Evolutionary conservation across 305 asterid species (phyloP).

Genomic region (Solanum hybrid): DNA sequence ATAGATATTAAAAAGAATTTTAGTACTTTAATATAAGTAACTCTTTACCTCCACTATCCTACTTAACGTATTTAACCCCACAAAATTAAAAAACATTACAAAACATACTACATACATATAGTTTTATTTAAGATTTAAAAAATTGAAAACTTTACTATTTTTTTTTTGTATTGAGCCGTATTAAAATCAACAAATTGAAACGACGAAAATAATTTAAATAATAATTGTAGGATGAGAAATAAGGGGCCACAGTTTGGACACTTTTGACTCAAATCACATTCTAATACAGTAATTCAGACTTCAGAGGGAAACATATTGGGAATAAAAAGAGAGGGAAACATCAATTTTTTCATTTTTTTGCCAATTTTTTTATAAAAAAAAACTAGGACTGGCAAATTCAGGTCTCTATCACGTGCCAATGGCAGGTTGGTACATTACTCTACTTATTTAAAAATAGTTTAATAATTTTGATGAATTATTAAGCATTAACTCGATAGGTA

Average conservation of each 20-base stretch:
- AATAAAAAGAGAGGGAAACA: neutral
- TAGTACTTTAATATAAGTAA: too few relatives aligned
- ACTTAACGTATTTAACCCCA: too few relatives aligned
- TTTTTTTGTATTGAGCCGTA: too few relatives aligned
- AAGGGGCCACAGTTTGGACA: neutral
- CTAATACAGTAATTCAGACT: neutral
- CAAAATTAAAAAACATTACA: too few relatives aligned
- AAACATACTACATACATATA: too few relatives aligned
- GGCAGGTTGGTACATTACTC: constrained; percentile 26
- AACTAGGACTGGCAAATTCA: constrained; percentile 18
- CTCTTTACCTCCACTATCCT: too few relatives aligned
- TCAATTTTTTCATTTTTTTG: too few relatives aligned
- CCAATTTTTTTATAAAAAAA: too few relatives aligned
- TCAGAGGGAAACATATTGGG: neutral
- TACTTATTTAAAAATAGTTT: constrained; percentile 6
- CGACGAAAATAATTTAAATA: neutral
- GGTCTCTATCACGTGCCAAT: constrained; percentile 54
- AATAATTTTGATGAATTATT: constrained; percentile 29
- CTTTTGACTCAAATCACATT: neutral
- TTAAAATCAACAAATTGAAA: too few relatives aligned
- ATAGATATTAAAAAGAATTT: too few relatives aligned
- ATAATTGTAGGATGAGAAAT: neutral
- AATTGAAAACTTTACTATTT: too few relatives aligned
- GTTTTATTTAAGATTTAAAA: too few relatives aligned
- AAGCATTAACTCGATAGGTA: constrained; percentile 45